These are phyloP conservation scores for Capsella rubella DNA, from an alignment of 441 rosid genomes.

Conservation along the genomic window DNA sequence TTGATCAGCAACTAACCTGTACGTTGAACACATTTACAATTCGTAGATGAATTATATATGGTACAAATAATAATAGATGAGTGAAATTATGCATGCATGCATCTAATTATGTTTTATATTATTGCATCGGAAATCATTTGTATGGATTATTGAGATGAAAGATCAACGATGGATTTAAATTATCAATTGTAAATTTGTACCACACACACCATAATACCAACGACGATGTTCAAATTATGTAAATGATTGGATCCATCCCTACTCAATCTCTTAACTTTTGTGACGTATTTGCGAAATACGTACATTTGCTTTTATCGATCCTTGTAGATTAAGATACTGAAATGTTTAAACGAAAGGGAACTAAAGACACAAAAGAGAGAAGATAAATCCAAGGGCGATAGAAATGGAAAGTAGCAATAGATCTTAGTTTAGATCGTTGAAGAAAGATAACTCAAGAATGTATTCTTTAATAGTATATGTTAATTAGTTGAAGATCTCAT, in stretches of 20 bases:
- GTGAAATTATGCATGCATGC: neutral
- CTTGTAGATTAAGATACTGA: neutral
- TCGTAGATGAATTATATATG: neutral
- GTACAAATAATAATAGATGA: neutral
- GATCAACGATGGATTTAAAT: too few species aligned
- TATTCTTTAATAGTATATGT: neutral
- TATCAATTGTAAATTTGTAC: neutral
- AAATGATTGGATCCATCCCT: too few species aligned
- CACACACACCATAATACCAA: neutral
- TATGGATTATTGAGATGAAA: neutral
- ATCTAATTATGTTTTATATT: too few species aligned
- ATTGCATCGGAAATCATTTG: neutral
- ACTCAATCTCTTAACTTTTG: neutral
- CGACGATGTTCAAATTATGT: too few species aligned
- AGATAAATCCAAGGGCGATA: neutral
- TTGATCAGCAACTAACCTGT: neutral
- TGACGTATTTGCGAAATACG: neutral
- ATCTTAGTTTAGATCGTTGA: neutral
- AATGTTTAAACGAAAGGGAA: neutral
- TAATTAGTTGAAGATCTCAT: constrained; percentile 21
- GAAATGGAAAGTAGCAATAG: neutral
- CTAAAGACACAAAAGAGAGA: neutral
- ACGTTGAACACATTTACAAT: neutral
- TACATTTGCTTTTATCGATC: neutral
- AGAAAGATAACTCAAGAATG: neutral